These are phyloP conservation scores for Pythium apleroticum DNA, from an alignment of 352 stramenopile species.

Conservation along the genomic window DNA sequence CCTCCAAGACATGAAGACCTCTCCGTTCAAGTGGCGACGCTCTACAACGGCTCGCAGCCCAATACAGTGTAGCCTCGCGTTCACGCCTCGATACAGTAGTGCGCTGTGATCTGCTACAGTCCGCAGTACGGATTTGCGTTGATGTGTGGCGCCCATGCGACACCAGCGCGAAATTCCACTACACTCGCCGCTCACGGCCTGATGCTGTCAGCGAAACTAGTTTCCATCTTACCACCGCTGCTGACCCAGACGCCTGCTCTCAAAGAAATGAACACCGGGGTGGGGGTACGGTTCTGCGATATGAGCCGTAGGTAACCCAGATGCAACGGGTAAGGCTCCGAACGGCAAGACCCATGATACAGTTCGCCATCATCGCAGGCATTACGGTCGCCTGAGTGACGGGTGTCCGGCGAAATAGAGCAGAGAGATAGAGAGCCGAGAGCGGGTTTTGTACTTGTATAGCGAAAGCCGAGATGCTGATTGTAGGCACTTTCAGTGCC, in stretches of 20 bases:
- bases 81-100: no score
- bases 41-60: no score
- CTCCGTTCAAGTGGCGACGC: background rate
- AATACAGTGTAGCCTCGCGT: no score
- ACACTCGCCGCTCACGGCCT: background rate
- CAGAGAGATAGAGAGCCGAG: background rate
- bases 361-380: background rate
- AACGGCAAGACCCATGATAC: background rate
- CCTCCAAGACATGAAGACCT: no score
- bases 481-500: background rate
- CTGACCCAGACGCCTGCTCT: slow-evolving; percentile 1
- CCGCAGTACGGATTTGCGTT: no score
- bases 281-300: slow-evolving; percentile 1
- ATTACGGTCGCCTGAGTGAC: no score
- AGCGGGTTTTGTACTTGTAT: no score
- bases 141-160: background rate
- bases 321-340: background rate
- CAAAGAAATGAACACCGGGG: background rate
- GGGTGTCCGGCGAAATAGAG: background rate
- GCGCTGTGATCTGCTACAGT: no score
- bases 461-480: no score
- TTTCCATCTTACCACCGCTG: background rate
- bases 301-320: slow-evolving; percentile 1
- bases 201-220: background rate
- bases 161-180: background rate